Evolutionary conservation across 2,329 filamentous ascomycete genomes (phyloP).

Genomic region (Diplodia seriata): DNA sequence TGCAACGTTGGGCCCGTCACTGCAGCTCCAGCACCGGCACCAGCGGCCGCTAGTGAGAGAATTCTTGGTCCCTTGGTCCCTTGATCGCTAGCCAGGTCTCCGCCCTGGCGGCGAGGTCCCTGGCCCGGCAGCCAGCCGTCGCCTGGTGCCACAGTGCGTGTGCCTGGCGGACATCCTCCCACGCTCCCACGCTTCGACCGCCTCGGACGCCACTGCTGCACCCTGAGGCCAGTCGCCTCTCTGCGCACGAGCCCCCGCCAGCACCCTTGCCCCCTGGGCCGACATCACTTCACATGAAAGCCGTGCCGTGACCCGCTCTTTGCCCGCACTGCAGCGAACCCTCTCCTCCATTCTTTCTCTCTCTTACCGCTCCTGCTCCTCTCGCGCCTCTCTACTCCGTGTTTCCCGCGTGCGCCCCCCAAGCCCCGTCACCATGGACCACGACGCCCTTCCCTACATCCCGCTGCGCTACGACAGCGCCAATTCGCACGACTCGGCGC

Average conservation of each 20-base stretch:
- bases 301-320: conserved; percentile 26
- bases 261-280: conserved; percentile 24
- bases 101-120: no score
- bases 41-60: background rate
- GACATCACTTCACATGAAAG: conserved; percentile 33
- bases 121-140: no score
- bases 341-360: background rate
- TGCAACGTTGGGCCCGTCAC: conserved; percentile 4
- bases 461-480: conserved; percentile 78
- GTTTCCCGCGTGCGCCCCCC: background rate
- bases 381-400: background rate
- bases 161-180: conserved; percentile 4
- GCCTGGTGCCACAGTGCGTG: background rate
- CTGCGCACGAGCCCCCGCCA: conserved; percentile 13
- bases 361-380: background rate
- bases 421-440: conserved; percentile 17
- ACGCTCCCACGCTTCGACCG: background rate
- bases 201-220: background rate
- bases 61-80: background rate
- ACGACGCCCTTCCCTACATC: conserved; percentile 60
- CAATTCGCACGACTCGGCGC: conserved; percentile 79
- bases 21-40: no score
- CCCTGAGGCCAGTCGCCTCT: background rate
- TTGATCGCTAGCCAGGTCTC: background rate
- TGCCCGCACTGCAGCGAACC: conserved; percentile 3